A percentile compares a stretch with the other conserved stretches of the same genome.
Conservation (phyloP, 495 filamentous ascomycete species). For the Parathielavia hyrcaniae region DNA sequence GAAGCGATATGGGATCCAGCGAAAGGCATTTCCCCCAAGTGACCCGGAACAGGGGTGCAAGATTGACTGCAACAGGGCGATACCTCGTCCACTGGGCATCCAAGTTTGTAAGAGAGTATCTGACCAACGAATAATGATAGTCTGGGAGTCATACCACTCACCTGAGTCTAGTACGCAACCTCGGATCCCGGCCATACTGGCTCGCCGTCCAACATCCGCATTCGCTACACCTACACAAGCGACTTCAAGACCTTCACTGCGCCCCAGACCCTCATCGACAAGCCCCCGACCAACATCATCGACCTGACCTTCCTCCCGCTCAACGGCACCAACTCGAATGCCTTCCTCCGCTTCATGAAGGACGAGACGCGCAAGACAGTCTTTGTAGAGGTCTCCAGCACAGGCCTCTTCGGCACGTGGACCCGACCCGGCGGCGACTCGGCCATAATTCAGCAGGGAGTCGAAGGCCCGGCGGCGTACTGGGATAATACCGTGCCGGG, state of each 20-base stretch:
- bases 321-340: constrained; percentile 27
- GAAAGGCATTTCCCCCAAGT: constrained; percentile 30
- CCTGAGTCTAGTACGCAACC: constrained; percentile 31
- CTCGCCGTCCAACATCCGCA: constrained; percentile 36
- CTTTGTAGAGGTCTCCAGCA: constrained; percentile 42
- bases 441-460: constrained; percentile 39
- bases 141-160: constrained; percentile 5
- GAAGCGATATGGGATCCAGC: constrained; percentile 48
- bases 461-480: constrained; percentile 47
- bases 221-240: constrained; percentile 41
- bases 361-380: constrained; percentile 48
- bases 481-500: constrained; percentile 40
- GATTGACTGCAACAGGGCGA: constrained; percentile 23
- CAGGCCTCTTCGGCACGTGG: constrained; percentile 49
- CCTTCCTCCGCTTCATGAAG: constrained; percentile 48
- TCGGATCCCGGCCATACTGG: constrained; percentile 38
- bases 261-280: constrained; percentile 42
- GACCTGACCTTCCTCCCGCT: constrained; percentile 40
- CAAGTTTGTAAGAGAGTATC: constrained; percentile 38
- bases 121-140: background rate
- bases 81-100: constrained; percentile 52
- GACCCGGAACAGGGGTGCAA: too few relatives aligned
- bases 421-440: constrained; percentile 39
- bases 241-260: constrained; percentile 41
- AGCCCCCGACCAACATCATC: constrained; percentile 42